Percentiles rank a stretch among this genome's conserved stretches.
phyloP scores from a whole-genome alignment of 495 filamentous ascomycete genomes.

The Lophiotrema nucula region DNA sequence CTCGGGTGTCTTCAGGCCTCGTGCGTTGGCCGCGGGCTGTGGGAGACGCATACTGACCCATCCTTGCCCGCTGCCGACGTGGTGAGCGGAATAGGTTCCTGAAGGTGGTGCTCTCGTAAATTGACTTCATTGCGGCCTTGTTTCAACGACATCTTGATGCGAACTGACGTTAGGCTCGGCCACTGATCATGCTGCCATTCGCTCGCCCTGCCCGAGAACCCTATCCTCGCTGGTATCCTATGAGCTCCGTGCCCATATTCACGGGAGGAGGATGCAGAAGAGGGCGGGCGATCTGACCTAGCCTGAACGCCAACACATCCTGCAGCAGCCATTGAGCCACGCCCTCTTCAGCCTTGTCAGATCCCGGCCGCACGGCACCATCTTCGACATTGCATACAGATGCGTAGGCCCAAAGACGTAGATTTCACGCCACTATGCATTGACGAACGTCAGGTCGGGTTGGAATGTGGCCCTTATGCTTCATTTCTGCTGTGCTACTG shows the following conservation, averaged over 20 bases:
- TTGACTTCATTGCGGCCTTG: constrained; percentile 10
- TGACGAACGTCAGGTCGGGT: constrained; percentile 4
- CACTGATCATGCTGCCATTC: constrained; percentile 19
- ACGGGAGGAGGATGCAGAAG: constrained; percentile 18
- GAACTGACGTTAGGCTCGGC: constrained; percentile 21
- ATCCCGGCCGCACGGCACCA: constrained; percentile 9
- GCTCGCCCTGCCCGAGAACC: neutral
- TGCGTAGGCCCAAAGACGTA: neutral
- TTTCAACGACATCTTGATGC: constrained; percentile 11
- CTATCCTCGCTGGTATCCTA: constrained; percentile 30
- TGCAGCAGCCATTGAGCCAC: constrained; percentile 34
- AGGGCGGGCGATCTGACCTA: constrained; percentile 13
- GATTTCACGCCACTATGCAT: constrained; percentile 3
- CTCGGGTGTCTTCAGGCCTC: constrained; percentile 11
- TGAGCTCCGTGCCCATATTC: constrained; percentile 27
- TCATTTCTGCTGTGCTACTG: constrained; percentile 16
- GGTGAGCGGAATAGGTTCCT: constrained; percentile 8
- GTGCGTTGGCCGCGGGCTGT: constrained; percentile 20
- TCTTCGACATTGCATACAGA: neutral
- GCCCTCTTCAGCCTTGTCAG: constrained; percentile 33
- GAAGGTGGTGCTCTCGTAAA: neutral
- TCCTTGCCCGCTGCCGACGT: constrained; percentile 20
- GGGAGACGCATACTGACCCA: constrained; percentile 3
- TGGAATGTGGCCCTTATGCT: constrained; percentile 6
- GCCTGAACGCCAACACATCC: constrained; percentile 35